Conservation (phyloP, 441 rosid species). For the Pelargonium citronellum region DNA sequence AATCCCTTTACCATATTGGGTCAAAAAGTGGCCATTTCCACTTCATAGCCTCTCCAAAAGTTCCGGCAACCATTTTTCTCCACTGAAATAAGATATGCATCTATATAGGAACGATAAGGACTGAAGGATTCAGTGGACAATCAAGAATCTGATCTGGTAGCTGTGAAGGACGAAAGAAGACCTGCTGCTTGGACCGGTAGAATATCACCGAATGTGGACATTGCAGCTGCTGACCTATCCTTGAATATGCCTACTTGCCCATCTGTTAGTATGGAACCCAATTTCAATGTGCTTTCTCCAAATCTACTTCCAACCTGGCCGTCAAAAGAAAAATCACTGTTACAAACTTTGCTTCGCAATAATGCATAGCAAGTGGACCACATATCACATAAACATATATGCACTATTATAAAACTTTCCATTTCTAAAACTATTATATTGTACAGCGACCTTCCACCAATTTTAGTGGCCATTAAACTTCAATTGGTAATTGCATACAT, state of each 20-base stretch:
- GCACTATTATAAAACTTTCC: not conserved
- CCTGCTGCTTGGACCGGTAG: conserved; percentile 91
- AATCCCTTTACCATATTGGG: not conserved
- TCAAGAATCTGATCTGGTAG: conserved; percentile 60
- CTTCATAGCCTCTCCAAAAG: not conserved
- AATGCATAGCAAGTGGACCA: conserved; percentile 8
- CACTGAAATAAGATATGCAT: not conserved
- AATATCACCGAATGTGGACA: conserved; percentile 95
- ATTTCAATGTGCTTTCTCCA: conserved; percentile 90
- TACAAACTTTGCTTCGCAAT: conserved; percentile 6
- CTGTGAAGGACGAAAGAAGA: conserved; percentile 88
- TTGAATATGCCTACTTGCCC: conserved; percentile 97
- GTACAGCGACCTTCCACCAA: not conserved
- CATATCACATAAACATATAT: not conserved
- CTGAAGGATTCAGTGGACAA: not conserved
- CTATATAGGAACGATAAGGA: not conserved
- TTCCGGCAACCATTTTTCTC: conserved; percentile 2
- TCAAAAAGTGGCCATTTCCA: not conserved
- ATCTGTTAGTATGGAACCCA: conserved; percentile 86
- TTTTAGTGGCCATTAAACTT: not conserved
- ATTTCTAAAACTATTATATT: not conserved
- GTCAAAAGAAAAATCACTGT: conserved; percentile 11
- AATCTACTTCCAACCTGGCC: conserved; percentile 92
- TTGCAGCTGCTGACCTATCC: conserved; percentile 90
- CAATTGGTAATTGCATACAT: not conserved